Conservation (phyloP, 2,329 filamentous ascomycete species). For the Cercospora sojina region DNA sequence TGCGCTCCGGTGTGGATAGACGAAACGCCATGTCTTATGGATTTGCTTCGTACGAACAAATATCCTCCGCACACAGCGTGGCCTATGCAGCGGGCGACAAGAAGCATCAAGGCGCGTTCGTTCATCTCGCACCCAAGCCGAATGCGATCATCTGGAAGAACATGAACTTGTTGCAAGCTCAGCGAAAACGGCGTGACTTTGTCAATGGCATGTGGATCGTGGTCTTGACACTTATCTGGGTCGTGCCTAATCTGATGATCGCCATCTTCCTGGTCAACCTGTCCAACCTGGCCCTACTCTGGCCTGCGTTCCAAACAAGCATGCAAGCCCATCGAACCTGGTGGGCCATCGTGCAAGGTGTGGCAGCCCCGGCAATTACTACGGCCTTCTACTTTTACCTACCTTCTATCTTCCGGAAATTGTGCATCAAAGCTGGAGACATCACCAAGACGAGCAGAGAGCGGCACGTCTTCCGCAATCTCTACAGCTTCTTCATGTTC, state of each 20-base stretch:
- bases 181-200: constrained; percentile 69
- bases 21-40: constrained; percentile 87
- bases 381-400: constrained; percentile 84
- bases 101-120: constrained; percentile 72
- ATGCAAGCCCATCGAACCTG: constrained; percentile 62
- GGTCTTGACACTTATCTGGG: constrained; percentile 78
- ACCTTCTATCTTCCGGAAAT: constrained; percentile 84
- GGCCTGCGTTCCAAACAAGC: constrained; percentile 68
- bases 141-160: constrained; percentile 97
- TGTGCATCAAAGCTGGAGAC: constrained; percentile 81
- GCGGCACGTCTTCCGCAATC: constrained; percentile 81
- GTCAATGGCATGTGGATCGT: constrained; percentile 83
- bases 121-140: constrained; percentile 78
- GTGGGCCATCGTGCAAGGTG: constrained; percentile 91
- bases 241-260: constrained; percentile 89
- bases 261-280: constrained; percentile 90
- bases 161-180: constrained; percentile 67
- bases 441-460: constrained; percentile 90
- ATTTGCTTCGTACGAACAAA: constrained; percentile 89
- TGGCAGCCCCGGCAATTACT: constrained; percentile 80
- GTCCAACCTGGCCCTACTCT: constrained; percentile 74
- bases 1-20: constrained; percentile 77
- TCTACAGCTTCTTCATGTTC: constrained; percentile 95
- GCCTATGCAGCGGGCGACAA: constrained; percentile 80
- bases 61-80: constrained; percentile 82